Evolutionary conservation across 352 stramenopile species (phyloP), one percentile per base, ranked within the genome.

Genomic region (Globisporangium cederbergense): DNA sequence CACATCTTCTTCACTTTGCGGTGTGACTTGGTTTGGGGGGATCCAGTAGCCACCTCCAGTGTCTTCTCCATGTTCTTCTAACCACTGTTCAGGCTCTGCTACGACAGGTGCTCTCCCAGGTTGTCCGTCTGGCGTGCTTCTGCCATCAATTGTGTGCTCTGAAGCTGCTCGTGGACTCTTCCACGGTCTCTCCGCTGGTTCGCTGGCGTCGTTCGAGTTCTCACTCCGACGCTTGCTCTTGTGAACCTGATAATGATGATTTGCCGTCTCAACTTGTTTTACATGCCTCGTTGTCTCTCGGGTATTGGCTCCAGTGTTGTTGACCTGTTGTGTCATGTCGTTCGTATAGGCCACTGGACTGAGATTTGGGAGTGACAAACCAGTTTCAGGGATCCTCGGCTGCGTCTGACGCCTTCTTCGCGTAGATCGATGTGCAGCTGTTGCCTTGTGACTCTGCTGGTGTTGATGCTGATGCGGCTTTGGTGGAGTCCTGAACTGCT

Each of bases 171-270:
- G 58, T 13, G 63, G 63, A 43, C 63, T 68, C 49, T 68, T 68
- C 56, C 56, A 68, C 11, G 18, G 10, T 1, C 52, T 52, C 10
- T 11, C 50, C 10, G n/a, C 47, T 38, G 14, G 22, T 16, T 47
- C 47, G 14, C 40, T 45, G 11, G 6, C 20, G 28, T 43, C 53
- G 10, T 9, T 22, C 20, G 28, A 16, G 25, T 32, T 28, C 14
- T 68, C 63, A 14, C 14, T 68, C 38, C 49, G 63, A 11, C 63
- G 63, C 20, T 68, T 68, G 49, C 40, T 54, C 40, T 50, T 68
- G 10, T 57, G 30, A 20, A 16, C 4, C 30, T 18, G 25, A 3
- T 42, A 42, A 18, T 50, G 61, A 2, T 38, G 45, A n/a, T 28
- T 52, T 52, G 22, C 9, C 18, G 11, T 57, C 20, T 34, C 32